Conservation (phyloP, 2,329 filamentous ascomycete species). For the Nemania abortiva region DNA sequence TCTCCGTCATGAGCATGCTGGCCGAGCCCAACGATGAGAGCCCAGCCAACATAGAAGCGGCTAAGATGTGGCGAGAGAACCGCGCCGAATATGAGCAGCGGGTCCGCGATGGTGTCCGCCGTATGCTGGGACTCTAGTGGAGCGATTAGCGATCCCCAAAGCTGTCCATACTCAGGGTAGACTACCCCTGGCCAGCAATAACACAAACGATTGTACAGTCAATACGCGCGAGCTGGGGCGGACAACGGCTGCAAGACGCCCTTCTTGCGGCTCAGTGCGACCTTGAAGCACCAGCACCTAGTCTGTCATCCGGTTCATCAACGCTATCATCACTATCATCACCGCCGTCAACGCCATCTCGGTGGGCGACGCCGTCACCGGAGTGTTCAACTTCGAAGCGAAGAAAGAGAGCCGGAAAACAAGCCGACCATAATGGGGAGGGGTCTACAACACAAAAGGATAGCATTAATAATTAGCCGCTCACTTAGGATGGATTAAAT, state of each 20-base stretch:
- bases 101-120: constrained; percentile 84
- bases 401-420: neutral
- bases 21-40: constrained; percentile 97
- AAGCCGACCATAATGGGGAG: neutral
- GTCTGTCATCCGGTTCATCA: neutral
- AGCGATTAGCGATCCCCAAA: constrained; percentile 29
- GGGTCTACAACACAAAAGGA: neutral
- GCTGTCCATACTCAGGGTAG: constrained; percentile 1
- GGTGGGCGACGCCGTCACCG: no score
- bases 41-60: constrained; percentile 94
- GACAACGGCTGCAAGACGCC: neutral
- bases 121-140: constrained; percentile 77
- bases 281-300: no score
- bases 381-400: no score
- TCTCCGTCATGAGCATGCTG: constrained; percentile 98
- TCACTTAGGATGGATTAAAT: neutral
- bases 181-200: neutral
- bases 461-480: neutral
- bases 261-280: neutral
- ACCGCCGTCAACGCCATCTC: no score
- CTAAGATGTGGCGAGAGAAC: constrained; percentile 93
- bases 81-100: constrained; percentile 85
- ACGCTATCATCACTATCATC: no score
- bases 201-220: constrained; percentile 25
- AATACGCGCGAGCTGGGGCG: neutral